Evolutionary conservation across 1,284 basidiomycete species (phyloP), one percentile per base, ranked within the genome.

Genomic region (Cystobasidiaceae sp.): DNA sequence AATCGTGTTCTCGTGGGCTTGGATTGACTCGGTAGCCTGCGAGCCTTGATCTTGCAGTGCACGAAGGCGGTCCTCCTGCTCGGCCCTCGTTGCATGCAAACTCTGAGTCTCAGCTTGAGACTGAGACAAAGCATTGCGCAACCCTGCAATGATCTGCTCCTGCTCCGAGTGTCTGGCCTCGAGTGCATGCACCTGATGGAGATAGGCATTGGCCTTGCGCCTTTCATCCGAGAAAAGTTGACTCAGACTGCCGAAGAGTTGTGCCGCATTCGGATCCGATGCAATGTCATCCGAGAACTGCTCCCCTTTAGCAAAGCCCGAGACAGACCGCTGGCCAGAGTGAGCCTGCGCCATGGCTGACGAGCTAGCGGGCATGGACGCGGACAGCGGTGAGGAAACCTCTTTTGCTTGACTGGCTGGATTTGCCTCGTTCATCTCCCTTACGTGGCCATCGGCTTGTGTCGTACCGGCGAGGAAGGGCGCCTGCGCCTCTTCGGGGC

Each of bases 201-300:
- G 52, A 19, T 46, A 50, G 11, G 4, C 44, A 17, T 41, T 54
- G 6, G 27, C 52, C 52, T 56, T 64, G 19, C 61, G n/a, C 15
- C 52, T 25, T 27, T 64, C 61, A 39, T 17, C 48, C 7, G 9
- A 41, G 61, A 64, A 64, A 7, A 64, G 44, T 11, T 55, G 27
- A 30, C 61, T 51, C 13, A 64, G 61, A 41, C 61, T 64, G 21
- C 61, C 61, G 33, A 64, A 64, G 7, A 64, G 61, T n/a, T 51
- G 51, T n/a, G 61, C 61, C 17, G 61, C 61, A 49, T 55, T 64
- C 8, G 61, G 61, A 48, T 64, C 61, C 6, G 51, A 56, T 19
- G 43, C 33, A 23, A 64, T 48, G n/a, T 64, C 61, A 15, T 64
- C 61, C 15, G 51, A 32, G 32, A 64, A 56, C 6, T 39, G 27